phyloP scores from a whole-genome alignment of 2,329 filamentous ascomycete genomes.

The Hypoxylon sp. region DNA sequence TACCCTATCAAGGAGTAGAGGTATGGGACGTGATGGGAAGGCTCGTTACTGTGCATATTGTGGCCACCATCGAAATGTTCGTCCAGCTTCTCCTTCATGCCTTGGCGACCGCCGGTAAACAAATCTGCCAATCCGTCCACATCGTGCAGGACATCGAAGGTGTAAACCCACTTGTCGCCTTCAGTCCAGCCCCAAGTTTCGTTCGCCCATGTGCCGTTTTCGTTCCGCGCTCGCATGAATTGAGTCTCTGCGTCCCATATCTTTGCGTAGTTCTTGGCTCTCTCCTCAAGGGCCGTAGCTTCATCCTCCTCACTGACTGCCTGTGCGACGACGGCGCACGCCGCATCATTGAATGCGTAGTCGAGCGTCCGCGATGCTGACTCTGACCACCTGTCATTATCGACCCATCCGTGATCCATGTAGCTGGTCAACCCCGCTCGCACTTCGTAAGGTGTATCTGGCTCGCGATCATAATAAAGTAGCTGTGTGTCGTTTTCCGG shows the following conservation, averaged over 20 bases:
- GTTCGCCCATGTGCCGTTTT: slow-evolving; percentile 62
- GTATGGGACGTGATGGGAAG: slow-evolving; percentile 64
- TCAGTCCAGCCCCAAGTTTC: slow-evolving; percentile 64
- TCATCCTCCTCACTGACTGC: slow-evolving; percentile 55
- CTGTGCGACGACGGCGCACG: slow-evolving; percentile 59
- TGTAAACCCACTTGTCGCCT: slow-evolving; percentile 66
- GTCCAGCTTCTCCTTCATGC: slow-evolving; percentile 61
- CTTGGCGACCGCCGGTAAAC: slow-evolving; percentile 55
- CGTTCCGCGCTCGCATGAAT: slow-evolving; percentile 65
- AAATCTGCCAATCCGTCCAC: slow-evolving; percentile 58
- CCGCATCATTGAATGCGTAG: slow-evolving; percentile 63
- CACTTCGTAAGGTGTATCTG: slow-evolving; percentile 61
- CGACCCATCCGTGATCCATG: slow-evolving; percentile 61
- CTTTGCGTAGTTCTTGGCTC: slow-evolving; percentile 59
- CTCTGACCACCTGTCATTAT: slow-evolving; percentile 64
- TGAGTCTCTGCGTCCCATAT: slow-evolving; percentile 61
- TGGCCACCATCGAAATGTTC: slow-evolving; percentile 62
- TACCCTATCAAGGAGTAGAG: slow-evolving; percentile 61
- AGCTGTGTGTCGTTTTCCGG: slow-evolving; percentile 61
- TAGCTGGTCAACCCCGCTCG: slow-evolving; percentile 63
- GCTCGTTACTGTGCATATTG: slow-evolving; percentile 65
- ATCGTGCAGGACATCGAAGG: slow-evolving; percentile 65
- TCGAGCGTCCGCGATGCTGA: slow-evolving; percentile 63
- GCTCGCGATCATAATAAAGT: slow-evolving; percentile 64
- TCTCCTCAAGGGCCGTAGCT: slow-evolving; percentile 53